Evolutionary conservation across 495 filamentous ascomycete genomes (phyloP), one percentile per base, ranked within the genome.

Genomic region (Xylaria intraflava): DNA sequence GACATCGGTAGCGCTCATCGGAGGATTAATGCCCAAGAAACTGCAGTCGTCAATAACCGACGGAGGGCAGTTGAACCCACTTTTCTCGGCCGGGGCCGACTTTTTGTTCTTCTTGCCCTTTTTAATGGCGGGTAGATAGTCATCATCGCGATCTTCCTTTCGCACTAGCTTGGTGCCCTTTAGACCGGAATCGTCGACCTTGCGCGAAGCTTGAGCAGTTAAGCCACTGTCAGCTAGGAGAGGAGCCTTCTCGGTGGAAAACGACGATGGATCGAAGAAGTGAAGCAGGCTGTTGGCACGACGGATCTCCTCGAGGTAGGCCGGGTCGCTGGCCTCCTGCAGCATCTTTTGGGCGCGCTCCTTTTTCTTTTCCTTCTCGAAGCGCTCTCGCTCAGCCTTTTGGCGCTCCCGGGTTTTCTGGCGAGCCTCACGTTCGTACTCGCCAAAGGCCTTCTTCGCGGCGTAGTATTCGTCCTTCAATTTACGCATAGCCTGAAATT

Each of bases 241-340:
- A 16, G 77, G 72, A 19, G 78, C 71, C 60, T 82, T 78, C 62
- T 87, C 83, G 58, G 78, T 73, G 43, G 82, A 83, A 29, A 45
- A 45, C 46, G 65, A 62, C 2, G 86, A 78, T 1, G 93, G 90
- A 67, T 97, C 90, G 62, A 97, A 90, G 79, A 89, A 91, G 46
- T 84, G 83, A 53, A 96, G 85, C 9, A 99, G 77, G 63, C 82
- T 84, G 69, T 91, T 85, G 31, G 89, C 88, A 46, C 86, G 85
- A 41, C 88, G 78, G 63, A 99, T 94, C 75, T 97, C 89, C 52
- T 95, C 89, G 41, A 86, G 75, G 73, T 89, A 99, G 38, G 93
- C 93, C 0, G 82, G 90, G 57, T 83, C 79, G 49, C 88, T 91
- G 53, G 94, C 93, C 72, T 96, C 91, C 66, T 90, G 91, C 43